These are phyloP conservation scores for Trypanosoma brucei DNA, from an alignment of 208 protist species.

Conservation along the genomic window DNA sequence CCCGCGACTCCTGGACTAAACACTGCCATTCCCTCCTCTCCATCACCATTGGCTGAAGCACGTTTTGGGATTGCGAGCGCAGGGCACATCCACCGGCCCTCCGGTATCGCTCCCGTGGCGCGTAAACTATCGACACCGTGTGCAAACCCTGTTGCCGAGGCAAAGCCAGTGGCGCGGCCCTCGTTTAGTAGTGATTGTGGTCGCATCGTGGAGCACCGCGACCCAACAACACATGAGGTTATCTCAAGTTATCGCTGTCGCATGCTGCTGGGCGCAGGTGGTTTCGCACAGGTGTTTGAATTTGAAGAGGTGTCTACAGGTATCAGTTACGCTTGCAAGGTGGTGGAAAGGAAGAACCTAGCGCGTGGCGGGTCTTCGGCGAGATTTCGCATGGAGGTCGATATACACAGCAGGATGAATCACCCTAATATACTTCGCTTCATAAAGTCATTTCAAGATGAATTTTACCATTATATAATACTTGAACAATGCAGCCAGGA, in stretches of 20 bases:
- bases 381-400: constrained; percentile 59
- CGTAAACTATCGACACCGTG: constrained; percentile 6
- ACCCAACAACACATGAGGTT: constrained; percentile 26
- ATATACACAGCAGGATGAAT: constrained; percentile 46
- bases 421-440: constrained; percentile 77
- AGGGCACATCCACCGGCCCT: constrained; percentile 5
- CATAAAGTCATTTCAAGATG: constrained; percentile 48
- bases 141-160: constrained; percentile 19
- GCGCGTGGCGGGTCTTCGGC: constrained; percentile 27
- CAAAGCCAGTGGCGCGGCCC: constrained; percentile 3
- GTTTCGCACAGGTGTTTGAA: constrained; percentile 59
- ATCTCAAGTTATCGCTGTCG: constrained; percentile 42
- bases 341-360: constrained; percentile 55
- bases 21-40: constrained; percentile 27
- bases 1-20: constrained; percentile 20
- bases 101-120: constrained; percentile 5
- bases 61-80: constrained; percentile 21
- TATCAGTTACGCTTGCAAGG: constrained; percentile 51
- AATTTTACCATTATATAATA: constrained; percentile 67
- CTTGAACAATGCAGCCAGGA: constrained; percentile 55
- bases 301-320: constrained; percentile 35
- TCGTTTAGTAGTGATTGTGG: constrained; percentile 28
- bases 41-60: constrained; percentile 35
- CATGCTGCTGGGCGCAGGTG: constrained; percentile 56
- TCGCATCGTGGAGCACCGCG: constrained; percentile 32